Evolutionary conservation across 768 basidiomycete species (phyloP).

Genomic region (Psilocybe sp.): DNA sequence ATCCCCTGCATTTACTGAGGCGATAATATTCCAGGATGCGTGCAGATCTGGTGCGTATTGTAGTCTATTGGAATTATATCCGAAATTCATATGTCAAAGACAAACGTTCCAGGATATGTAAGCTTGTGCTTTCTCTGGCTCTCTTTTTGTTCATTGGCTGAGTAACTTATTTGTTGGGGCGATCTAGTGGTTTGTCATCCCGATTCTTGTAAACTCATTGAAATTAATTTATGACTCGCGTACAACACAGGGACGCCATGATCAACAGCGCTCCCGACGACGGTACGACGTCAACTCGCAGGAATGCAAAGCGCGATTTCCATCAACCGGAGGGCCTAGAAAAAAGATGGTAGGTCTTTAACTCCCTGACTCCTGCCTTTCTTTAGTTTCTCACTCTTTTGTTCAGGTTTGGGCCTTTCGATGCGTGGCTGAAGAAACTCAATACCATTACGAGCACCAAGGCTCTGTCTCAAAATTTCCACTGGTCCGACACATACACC

Average conservation of each 20-base stretch:
- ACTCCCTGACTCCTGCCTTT: background rate
- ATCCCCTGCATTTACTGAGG: background rate
- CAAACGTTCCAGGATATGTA: constrained; percentile 2
- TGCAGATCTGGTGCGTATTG: background rate
- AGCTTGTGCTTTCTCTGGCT: background rate
- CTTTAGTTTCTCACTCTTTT: background rate
- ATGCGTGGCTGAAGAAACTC: constrained; percentile 16
- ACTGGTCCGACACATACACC: constrained; percentile 17
- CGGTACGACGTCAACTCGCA: constrained; percentile 10
- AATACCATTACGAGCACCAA: constrained; percentile 13
- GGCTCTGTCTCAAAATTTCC: constrained; percentile 10
- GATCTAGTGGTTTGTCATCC: no score
- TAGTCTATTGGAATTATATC: background rate
- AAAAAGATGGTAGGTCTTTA: constrained; percentile 11
- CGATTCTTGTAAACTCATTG: no score
- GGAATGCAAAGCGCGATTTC: constrained; percentile 13
- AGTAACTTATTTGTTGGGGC: no score
- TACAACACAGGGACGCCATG: constrained; percentile 12
- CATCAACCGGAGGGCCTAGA: constrained; percentile 16
- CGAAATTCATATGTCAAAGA: background rate
- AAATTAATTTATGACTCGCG: background rate
- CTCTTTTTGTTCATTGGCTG: background rate
- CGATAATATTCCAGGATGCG: constrained; percentile 9
- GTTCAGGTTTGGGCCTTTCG: constrained; percentile 15
- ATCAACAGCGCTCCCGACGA: constrained; percentile 16